A percentile compares a stretch with the other conserved stretches of the same genome.
These are phyloP conservation scores for Eucalyptus leucophloia DNA, from an alignment of 345 rosid species.

Conservation along the genomic window DNA sequence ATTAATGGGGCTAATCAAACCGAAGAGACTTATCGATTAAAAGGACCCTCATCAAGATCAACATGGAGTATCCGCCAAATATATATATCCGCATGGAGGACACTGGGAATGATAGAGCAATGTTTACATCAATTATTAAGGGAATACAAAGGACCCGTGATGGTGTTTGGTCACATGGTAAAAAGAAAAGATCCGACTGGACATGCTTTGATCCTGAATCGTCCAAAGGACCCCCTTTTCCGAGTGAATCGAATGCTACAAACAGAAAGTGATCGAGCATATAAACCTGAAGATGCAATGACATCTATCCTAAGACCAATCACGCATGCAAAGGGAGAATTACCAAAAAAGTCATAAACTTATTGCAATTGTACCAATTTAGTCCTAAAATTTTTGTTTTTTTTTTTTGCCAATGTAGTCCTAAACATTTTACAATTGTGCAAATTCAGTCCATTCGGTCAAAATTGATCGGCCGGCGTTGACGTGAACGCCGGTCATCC, in stretches of 20 bases:
- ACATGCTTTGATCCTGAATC: neutral
- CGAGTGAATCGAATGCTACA: neutral
- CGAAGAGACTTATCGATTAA: neutral
- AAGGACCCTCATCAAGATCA: neutral
- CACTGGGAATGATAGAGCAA: neutral
- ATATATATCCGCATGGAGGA: neutral
- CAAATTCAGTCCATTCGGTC: fast-evolving
- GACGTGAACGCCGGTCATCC: fast-evolving
- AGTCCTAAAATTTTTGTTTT: too few species aligned
- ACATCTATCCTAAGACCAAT: neutral
- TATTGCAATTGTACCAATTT: too few species aligned
- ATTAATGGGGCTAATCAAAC: neutral
- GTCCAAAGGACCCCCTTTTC: neutral
- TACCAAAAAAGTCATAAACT: too few species aligned
- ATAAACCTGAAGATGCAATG: neutral
- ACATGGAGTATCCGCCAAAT: neutral
- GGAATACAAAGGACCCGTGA: neutral
- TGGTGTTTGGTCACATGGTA: neutral
- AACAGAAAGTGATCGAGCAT: neutral
- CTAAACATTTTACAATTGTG: too few species aligned
- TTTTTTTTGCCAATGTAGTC: too few species aligned
- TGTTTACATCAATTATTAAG: neutral
- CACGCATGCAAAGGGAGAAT: neutral
- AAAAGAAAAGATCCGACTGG: neutral
- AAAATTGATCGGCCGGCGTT: fast-evolving